These are phyloP conservation scores for Oryza longistaminata DNA, from an alignment of 176 grass and related monocot genomes.

Conservation along the genomic window DNA sequence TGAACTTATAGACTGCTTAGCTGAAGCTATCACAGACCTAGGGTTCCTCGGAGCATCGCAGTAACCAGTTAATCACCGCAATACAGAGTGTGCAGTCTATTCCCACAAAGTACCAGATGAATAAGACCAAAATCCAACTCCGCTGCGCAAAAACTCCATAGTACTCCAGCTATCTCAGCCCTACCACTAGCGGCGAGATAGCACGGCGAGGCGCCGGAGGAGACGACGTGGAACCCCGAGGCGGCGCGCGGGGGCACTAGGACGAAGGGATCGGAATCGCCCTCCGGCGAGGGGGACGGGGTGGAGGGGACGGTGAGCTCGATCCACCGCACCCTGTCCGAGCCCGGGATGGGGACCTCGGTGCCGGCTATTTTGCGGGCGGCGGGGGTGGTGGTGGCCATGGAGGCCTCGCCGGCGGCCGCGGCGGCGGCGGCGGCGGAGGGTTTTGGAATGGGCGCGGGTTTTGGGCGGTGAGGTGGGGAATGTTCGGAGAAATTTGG, in stretches of 20 bases:
- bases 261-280: constrained; percentile 42
- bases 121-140: not conserved
- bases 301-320: constrained; percentile 71
- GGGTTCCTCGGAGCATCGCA: constrained; percentile 11
- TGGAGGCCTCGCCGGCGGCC: constrained; percentile 22
- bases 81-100: not conserved
- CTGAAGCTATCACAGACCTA: constrained; percentile 28
- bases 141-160: not conserved
- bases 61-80: not conserved
- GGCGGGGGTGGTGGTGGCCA: constrained; percentile 40
- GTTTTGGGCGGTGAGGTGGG: constrained; percentile 42
- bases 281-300: constrained; percentile 25
- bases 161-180: not conserved
- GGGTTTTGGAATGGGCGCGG: constrained; percentile 43
- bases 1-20: not conserved
- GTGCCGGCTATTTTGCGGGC: constrained; percentile 53
- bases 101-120: not conserved
- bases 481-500: not conserved
- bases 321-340: constrained; percentile 76
- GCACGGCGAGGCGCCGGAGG: constrained; percentile 42
- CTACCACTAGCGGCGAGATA: constrained; percentile 43
- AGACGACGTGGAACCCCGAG: constrained; percentile 59
- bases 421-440: constrained; percentile 7
- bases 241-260: constrained; percentile 46
- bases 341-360: constrained; percentile 74